Percentiles rank a stretch among this genome's conserved stretches.
Evolutionary conservation across 306 rosid species (phyloP).

Genomic region (Lotus japonicus): DNA sequence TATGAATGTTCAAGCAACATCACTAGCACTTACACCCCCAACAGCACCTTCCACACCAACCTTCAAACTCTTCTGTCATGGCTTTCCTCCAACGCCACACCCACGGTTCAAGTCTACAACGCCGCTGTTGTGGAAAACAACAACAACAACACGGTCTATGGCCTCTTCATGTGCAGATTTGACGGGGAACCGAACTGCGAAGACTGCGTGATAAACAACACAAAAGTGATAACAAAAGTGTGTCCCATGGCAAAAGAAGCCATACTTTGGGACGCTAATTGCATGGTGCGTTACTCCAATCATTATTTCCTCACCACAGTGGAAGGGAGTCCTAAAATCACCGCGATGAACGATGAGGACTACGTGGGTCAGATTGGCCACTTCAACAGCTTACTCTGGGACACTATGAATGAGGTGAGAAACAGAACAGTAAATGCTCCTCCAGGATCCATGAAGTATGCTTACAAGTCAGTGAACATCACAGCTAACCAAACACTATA

Average conservation of each 20-base stretch:
- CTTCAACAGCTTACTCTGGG: conserved; percentile 6
- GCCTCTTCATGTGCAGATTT: neutral
- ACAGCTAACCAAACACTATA: neutral
- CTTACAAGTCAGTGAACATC: neutral
- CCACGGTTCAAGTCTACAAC: neutral
- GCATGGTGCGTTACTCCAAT: conserved; percentile 3
- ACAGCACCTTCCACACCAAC: neutral
- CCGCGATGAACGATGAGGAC: neutral
- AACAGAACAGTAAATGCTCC: neutral
- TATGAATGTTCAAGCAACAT: conserved; percentile 1
- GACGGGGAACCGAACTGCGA: neutral
- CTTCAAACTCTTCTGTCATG: neutral
- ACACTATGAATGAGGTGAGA: neutral
- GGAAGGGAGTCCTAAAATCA: neutral
- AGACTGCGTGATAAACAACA: neutral
- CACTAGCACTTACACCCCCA: neutral
- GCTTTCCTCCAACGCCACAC: conserved; percentile 16
- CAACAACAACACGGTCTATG: neutral
- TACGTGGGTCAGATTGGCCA: neutral
- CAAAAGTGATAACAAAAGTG: neutral
- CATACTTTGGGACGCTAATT: neutral
- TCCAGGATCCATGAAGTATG: neutral
- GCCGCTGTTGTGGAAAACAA: neutral
- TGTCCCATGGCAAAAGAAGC: conserved; percentile 10
- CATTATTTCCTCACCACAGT: neutral